phyloP scores from a whole-genome alignment of 169 alveolate genomes.

The Plasmodium adleri region DNA sequence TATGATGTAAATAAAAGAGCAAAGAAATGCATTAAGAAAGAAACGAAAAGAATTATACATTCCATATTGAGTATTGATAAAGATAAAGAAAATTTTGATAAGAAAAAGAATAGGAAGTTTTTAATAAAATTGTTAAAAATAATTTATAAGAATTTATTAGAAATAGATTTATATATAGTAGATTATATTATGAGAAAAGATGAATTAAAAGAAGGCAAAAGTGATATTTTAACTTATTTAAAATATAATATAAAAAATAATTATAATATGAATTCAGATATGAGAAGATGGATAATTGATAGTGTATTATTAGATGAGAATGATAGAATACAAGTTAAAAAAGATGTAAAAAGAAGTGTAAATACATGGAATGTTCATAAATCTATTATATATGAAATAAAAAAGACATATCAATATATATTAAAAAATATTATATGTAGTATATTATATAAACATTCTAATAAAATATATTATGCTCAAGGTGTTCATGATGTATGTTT shows the following conservation, averaged over 20 bases:
- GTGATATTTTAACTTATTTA: slow-evolving; percentile 25
- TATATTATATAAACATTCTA: slow-evolving; percentile 67
- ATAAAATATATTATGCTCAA: slow-evolving; percentile 70
- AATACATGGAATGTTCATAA: slow-evolving; percentile 73
- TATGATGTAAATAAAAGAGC: slow-evolving; percentile 4
- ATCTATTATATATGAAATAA: slow-evolving; percentile 56
- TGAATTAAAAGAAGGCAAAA: not conserved
- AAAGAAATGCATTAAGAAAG: slow-evolving; percentile 20
- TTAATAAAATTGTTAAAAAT: slow-evolving; percentile 48
- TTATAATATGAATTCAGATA: slow-evolving; percentile 37
- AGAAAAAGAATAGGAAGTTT: slow-evolving; percentile 44
- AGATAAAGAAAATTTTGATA: slow-evolving; percentile 11
- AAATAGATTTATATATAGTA: slow-evolving; percentile 63
- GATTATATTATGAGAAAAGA: slow-evolving; percentile 53
- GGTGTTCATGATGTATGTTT: slow-evolving; percentile 77
- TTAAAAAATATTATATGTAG: slow-evolving; percentile 74
- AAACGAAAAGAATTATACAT: slow-evolving; percentile 20
- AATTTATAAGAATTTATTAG: slow-evolving; percentile 51
- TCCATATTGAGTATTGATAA: slow-evolving; percentile 23
- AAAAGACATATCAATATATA: slow-evolving; percentile 66
- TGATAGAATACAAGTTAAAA: slow-evolving; percentile 63
- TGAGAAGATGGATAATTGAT: slow-evolving; percentile 65
- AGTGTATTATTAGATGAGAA: slow-evolving; percentile 60
- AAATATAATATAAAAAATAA: slow-evolving; percentile 66
- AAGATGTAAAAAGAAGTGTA: slow-evolving; percentile 73